phyloP scores from a whole-genome alignment of 2,329 filamentous ascomycete species.

The Diaporthe eres region DNA sequence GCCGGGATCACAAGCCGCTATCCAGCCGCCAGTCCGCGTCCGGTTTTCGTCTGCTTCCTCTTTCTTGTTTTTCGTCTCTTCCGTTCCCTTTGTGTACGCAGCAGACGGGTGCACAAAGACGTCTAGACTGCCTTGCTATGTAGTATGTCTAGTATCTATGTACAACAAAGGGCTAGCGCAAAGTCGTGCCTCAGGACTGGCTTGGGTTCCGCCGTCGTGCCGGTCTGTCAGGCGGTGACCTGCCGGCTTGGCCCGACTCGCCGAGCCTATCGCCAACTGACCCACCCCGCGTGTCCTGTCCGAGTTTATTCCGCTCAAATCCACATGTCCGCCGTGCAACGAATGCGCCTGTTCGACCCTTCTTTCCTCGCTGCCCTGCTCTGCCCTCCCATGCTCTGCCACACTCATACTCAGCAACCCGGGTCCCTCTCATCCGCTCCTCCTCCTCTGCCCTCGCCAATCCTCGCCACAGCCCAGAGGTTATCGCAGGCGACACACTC shows the following conservation, averaged over 20 bases:
- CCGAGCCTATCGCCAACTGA: not conserved
- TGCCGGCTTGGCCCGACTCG: not conserved
- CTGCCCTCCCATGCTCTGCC: not conserved
- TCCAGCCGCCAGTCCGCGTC: not conserved
- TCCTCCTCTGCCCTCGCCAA: not conserved
- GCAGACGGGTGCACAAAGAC: not conserved
- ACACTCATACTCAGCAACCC: not conserved
- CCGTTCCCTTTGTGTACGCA: not conserved
- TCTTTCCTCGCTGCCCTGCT: not conserved
- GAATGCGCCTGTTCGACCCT: no score
- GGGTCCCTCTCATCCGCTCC: not conserved
- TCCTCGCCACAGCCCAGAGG: no score
- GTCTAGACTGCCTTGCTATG: no score
- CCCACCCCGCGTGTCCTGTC: not conserved
- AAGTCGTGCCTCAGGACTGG: not conserved
- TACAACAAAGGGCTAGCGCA: not conserved
- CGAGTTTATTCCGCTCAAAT: no score
- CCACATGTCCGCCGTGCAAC: not conserved
- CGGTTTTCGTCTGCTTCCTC: not conserved
- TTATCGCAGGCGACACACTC: not conserved
- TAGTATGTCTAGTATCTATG: not conserved
- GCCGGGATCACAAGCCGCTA: not conserved
- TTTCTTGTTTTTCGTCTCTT: not conserved
- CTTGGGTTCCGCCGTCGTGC: not conserved
- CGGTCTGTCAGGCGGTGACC: not conserved